phyloP scores from a whole-genome alignment of 1,139 yeast genomes.

The Taphrina deformans region DNA sequence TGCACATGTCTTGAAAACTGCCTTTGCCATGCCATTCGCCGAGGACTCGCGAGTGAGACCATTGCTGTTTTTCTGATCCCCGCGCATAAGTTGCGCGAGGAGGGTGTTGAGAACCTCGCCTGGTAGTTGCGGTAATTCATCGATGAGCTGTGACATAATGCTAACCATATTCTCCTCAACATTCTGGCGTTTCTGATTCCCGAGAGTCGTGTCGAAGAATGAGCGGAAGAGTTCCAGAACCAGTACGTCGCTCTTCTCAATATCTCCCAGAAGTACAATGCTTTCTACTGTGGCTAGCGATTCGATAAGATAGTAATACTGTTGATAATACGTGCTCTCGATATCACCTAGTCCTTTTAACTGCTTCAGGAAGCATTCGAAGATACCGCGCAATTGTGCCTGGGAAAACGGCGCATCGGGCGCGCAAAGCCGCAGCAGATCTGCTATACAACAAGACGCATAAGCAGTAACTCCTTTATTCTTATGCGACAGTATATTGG shows the following conservation, averaged over 20 bases:
- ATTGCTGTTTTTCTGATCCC: background rate
- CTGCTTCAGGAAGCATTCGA: slow-evolving; percentile 56
- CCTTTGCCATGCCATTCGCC: slow-evolving; percentile 54
- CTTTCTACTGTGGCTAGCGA: slow-evolving; percentile 75
- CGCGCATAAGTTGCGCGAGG: slow-evolving; percentile 53
- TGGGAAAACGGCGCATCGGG: slow-evolving; percentile 89
- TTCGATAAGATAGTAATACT: slow-evolving; percentile 66
- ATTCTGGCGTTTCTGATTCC: slow-evolving; percentile 43
- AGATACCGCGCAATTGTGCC: slow-evolving; percentile 51
- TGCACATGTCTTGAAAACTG: slow-evolving; percentile 67
- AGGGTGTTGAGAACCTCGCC: slow-evolving; percentile 61
- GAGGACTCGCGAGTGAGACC: background rate
- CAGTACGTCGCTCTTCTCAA: slow-evolving; percentile 57
- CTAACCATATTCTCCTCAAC: slow-evolving; percentile 63
- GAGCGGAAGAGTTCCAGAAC: slow-evolving; percentile 59
- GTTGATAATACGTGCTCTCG: slow-evolving; percentile 65
- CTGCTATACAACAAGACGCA: slow-evolving; percentile 73
- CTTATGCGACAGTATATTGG: slow-evolving; percentile 60
- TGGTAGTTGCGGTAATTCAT: slow-evolving; percentile 73
- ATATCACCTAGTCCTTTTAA: slow-evolving; percentile 59
- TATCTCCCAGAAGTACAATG: slow-evolving; percentile 75
- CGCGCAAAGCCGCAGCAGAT: slow-evolving; percentile 73
- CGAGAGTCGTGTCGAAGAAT: slow-evolving; percentile 58
- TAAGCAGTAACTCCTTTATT: slow-evolving; percentile 72
- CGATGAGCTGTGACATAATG: slow-evolving; percentile 70